Conservation (phyloP, 225 moss, liverwort and hornwort genomes). For the Straminergon stramineum region DNA sequence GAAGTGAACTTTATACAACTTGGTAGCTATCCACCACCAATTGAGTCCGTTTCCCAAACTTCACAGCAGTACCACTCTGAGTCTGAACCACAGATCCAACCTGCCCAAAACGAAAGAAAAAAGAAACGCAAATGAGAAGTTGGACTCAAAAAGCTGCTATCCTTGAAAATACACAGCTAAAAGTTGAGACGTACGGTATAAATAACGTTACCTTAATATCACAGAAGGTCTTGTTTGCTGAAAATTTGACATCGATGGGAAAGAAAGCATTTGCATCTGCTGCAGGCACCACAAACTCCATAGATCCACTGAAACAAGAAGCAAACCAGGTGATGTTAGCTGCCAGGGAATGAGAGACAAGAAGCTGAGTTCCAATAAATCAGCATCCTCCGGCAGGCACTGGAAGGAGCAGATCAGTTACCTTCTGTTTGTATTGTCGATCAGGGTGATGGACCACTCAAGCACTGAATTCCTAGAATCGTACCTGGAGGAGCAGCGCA, state of each 20-base stretch:
- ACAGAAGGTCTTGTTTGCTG: slow-evolving; percentile 69
- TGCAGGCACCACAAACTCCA: slow-evolving; percentile 95
- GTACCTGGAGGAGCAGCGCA: slow-evolving; percentile 24
- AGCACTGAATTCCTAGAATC: slow-evolving; percentile 63
- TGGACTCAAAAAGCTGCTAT: not conserved
- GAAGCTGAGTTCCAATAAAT: not conserved
- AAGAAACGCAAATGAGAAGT: not conserved
- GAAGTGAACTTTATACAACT: slow-evolving; percentile 45
- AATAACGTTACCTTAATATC: slow-evolving; percentile 61
- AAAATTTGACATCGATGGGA: slow-evolving; percentile 94
- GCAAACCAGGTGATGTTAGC: not conserved
- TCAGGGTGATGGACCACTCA: slow-evolving; percentile 90
- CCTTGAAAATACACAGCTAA: not conserved
- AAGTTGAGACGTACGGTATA: not conserved
- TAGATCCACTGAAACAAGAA: slow-evolving; percentile 57
- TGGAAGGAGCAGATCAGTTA: not conserved
- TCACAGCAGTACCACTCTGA: slow-evolving; percentile 49
- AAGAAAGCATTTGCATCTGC: slow-evolving; percentile 78
- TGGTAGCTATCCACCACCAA: slow-evolving; percentile 87
- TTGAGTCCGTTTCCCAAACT: slow-evolving; percentile 73
- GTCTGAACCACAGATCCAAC: slow-evolving; percentile 66
- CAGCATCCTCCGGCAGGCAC: not conserved
- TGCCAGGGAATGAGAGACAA: not conserved
- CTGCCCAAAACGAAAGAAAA: slow-evolving; percentile 19
- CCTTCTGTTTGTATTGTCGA: slow-evolving; percentile 95